Evolutionary conservation across 495 filamentous ascomycete genomes (phyloP), one percentile per base, ranked within the genome.

Genomic region (Penicillium cataractarum): DNA sequence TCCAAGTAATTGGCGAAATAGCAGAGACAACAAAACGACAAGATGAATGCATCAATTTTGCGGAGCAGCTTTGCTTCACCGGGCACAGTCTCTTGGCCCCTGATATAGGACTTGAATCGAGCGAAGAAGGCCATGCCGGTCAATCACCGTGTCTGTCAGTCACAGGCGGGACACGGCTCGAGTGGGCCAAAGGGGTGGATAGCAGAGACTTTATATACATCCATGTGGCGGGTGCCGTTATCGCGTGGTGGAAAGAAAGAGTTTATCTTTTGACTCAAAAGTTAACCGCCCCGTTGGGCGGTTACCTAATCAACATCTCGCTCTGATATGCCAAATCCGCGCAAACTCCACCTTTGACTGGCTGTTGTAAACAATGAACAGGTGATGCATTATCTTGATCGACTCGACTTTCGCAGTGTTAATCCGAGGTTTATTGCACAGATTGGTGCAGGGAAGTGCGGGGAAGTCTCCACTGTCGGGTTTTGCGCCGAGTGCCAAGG

Each of bases 21-120:
- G 67, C 80, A 83, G 54, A 88, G 70, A 64, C 84, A 89, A 71
- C 86, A 88, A 64, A 87, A 88, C 15, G 81, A 84, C 31, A 89
- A 69, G 67, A 88, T 89, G 77, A 89, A 87, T 65, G 85, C 85
- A 69, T 88, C 86, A 35, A 74, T 68, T 32, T 74, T 74, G 37
- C 57, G 56, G 12, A 71, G 57, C 1, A 74, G 65, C 44, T 69
- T 69, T 13, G 49, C n/a, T 44, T 73, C 68, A 22, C 58, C 58
- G 32, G 58, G 58, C 15, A 60, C 58, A 52, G 32, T 53, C 29
- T 60, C 58, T n/a, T 60, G 58, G 32, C 58, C 49, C 35, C 37
- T 60, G 35, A 60, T 15, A n/a, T 60, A 60, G 37, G 48, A 52
- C 3, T 40, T 60, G 26, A 52, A 44, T 29, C 12, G 35, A 26